A percentile compares a stretch with the other conserved stretches of the same genome.
Evolutionary conservation across 768 basidiomycete genomes (phyloP).

Genomic region (Lactarius deliciosus): DNA sequence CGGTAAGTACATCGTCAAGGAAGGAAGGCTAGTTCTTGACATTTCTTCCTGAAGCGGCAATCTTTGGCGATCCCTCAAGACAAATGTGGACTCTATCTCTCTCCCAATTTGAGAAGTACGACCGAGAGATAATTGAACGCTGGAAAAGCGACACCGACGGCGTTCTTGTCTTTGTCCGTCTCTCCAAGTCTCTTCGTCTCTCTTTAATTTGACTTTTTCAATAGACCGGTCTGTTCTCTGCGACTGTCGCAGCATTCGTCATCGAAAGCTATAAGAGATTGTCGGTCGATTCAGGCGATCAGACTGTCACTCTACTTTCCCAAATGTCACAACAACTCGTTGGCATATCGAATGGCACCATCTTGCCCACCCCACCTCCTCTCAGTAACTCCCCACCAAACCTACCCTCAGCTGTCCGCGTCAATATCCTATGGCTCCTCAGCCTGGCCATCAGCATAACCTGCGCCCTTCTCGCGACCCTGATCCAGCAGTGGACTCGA

Average conservation of each 20-base stretch:
- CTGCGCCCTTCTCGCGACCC: constrained; percentile 5
- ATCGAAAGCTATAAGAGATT: constrained; percentile 1
- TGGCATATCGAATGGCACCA: neutral
- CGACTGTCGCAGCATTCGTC: constrained; percentile 6
- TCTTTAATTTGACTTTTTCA: neutral
- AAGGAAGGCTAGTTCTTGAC: neutral
- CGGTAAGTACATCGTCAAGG: neutral
- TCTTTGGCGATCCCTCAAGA: constrained; percentile 4
- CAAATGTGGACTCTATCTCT: constrained; percentile 10
- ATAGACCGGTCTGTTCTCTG: constrained; percentile 12
- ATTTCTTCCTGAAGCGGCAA: neutral
- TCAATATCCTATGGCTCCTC: constrained; percentile 10
- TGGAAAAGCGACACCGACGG: neutral
- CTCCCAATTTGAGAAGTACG: neutral
- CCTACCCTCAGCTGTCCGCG: neutral
- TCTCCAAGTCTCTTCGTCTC: neutral
- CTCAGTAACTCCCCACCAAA: neutral
- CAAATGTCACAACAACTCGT: constrained; percentile 9
- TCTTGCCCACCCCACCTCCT: neutral
- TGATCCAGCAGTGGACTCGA: constrained; percentile 8
- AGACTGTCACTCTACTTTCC: neutral
- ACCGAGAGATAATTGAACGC: neutral
- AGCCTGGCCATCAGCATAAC: constrained; percentile 6
- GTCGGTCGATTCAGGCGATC: neutral
- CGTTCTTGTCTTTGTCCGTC: neutral